Evolutionary conservation across 2,329 filamentous ascomycete species (phyloP).

Genomic region (Stachybotrys elegans): DNA sequence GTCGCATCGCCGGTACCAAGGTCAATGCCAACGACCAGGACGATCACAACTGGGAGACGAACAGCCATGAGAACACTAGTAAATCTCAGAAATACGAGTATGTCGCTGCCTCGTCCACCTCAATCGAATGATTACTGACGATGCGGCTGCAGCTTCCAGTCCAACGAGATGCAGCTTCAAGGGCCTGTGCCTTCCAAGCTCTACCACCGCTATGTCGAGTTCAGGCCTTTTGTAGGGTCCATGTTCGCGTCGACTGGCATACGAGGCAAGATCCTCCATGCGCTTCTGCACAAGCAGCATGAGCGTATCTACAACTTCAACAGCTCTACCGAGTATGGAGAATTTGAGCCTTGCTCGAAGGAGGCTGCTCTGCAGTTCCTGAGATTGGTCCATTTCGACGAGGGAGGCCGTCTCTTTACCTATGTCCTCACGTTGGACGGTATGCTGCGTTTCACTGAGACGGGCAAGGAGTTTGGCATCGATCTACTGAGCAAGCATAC

Average conservation of each 20-base stretch:
- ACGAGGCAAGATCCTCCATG: conserved; percentile 74
- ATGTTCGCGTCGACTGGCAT: conserved; percentile 81
- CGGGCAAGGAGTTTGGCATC: conserved; percentile 90
- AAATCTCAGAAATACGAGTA: conserved; percentile 72
- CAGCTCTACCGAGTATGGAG: conserved; percentile 66
- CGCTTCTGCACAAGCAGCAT: conserved; percentile 86
- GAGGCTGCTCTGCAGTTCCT: conserved; percentile 77
- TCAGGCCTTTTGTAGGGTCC: conserved; percentile 79
- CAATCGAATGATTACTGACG: conserved; percentile 9
- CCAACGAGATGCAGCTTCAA: conserved; percentile 81
- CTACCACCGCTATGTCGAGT: conserved; percentile 92
- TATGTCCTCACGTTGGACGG: conserved; percentile 88
- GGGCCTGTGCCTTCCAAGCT: conserved; percentile 76
- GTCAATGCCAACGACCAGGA: conserved; percentile 55
- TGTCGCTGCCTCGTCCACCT: conserved; percentile 20
- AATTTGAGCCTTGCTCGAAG: conserved; percentile 59
- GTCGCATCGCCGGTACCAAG: conserved; percentile 69
- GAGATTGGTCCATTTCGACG: conserved; percentile 78
- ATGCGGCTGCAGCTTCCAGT: conserved; percentile 65
- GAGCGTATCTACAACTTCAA: conserved; percentile 85
- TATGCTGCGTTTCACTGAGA: conserved; percentile 87
- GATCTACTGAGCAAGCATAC: conserved; percentile 92
- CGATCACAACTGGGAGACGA: conserved; percentile 21
- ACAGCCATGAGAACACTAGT: conserved; percentile 22
- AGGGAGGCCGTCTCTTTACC: conserved; percentile 83